Evolutionary conservation across 164 flowering plant genomes (phyloP).

Genomic region (Vitis rupestris): DNA sequence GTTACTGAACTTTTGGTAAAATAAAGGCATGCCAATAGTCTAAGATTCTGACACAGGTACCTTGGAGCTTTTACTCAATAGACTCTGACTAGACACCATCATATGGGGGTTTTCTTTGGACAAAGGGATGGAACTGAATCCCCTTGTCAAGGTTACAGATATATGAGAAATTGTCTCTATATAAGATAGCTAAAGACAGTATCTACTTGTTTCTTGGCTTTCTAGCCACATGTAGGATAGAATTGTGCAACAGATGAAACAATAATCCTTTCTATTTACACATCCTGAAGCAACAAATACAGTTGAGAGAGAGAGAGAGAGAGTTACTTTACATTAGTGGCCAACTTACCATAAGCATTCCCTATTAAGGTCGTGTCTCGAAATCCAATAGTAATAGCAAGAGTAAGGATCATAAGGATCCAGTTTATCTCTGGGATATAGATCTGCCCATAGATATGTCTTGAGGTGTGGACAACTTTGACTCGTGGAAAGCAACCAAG

Average conservation of each 20-base stretch:
- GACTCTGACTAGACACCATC: no score
- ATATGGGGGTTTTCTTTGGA: no score
- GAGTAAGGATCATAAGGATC: conserved; percentile 78
- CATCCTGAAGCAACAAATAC: not conserved
- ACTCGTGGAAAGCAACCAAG: conserved; percentile 96
- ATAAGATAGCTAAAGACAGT: not conserved
- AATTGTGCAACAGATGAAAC: not conserved
- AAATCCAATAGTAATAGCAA: conserved; percentile 73
- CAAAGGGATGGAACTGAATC: no score
- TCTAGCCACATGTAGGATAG: not conserved
- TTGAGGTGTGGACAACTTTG: conserved; percentile 82
- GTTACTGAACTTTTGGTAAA: no score
- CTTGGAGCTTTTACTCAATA: no score
- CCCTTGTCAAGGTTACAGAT: no score
- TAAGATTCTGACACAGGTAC: no score
- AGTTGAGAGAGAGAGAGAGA: not conserved
- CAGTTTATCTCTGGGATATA: conserved; percentile 92
- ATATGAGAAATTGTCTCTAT: no score
- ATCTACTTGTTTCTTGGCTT: not conserved
- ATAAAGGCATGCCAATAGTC: no score
- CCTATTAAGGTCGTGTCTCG: conserved; percentile 74
- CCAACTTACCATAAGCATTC: conserved; percentile 78
- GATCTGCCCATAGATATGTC: conserved; percentile 73
- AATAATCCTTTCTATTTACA: not conserved
- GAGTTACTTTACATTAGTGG: not conserved